Base-by-base conservation (phyloP, 2,329 filamentous ascomycete species). In the Ampelomyces quisqualis region DNA sequence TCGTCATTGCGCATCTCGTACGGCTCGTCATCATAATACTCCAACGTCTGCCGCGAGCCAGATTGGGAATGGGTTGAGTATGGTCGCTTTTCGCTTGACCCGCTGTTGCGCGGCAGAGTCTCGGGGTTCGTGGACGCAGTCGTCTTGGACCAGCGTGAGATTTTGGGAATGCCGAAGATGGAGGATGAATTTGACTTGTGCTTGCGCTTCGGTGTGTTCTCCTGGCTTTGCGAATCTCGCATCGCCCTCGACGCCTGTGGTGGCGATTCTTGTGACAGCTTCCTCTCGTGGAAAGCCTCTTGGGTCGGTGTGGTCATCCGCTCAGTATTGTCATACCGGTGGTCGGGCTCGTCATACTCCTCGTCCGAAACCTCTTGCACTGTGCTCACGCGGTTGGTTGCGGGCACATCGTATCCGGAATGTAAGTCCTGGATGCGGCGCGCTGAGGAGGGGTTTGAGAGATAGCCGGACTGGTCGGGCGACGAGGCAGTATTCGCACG, bases 91-190 rank as follows among this genome's bases (percentile, higher is more conserved):
- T 83, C 71, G 33, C 76, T 75, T 15, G 60, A 64, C 30, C 75
- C 76, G 57, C 82, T 88, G 57, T 80, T 81, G 27, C 85, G 65
- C 22, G 61, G 81, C 65, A 90, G 86, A 27, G 85, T 86, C 55
- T 86, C 85, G 30, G 88, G 84, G 29, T 90, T 82, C 46, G 89
- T 95, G 0, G 90, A 95, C 3, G 90, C 81, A 0, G 93, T 98
- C 2, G 91, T 97, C 71, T 94, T 93, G 0, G 91, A 97, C 93
- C 93, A 98, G 29, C 93, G 82, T 5, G 93, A 97, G 49, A 95
- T 90, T 73, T 95, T 96, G 17, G 90, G 90, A 47, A 73, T 70
- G 34, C 70, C 71, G 40, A 95, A 86, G 75, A 83, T 76, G 0
- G 87, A 88, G 0, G 89, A 93, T 43, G 83, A 82, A 62, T 80